Evolutionary conservation across 345 rosid genomes (phyloP), one percentile per base, ranked within the genome.

Genomic region (Chamaenerion angustifolium): DNA sequence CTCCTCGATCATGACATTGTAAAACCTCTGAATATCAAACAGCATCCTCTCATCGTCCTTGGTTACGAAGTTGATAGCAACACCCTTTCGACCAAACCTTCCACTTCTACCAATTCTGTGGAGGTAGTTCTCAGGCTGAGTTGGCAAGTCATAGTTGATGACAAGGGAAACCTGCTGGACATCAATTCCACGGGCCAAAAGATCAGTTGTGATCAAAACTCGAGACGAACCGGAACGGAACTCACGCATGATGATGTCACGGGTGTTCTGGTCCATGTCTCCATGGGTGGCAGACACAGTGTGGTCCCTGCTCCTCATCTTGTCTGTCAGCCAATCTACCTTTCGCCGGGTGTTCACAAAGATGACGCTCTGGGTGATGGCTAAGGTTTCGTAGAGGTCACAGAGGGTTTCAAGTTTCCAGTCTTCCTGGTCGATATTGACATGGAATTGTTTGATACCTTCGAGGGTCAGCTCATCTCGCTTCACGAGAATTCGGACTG

Each of bases 171-270:
- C 96, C 64, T 84, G 94, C 65, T 88, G 94, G 61, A 79, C 96
- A 60, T 88, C 96, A 8, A 88, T 88, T 56, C 90, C 94, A 63
- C 94, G 85, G 0, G 96, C 96, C 49, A 87, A 60, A 16, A 87
- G 80, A 54, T 87, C 94, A 0, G 88, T 88, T 12, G 92, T 88
- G 27, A 84, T 84, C 40, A 84, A 90, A 5, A 88, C 92, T 10
- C 96, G 88, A n/a, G 92, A 88, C 0, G 96, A 88, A 0, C 94
- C 92, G 19, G 92, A 88, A 6, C 96, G 73, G 65, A 88, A 84
- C 49, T 81, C 90, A 0, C 83, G 72, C 94, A 81, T 83, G 60
- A 87, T 87, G 41, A 87, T 77, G 59, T 87, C 96, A 43, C 88
- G 76, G 0, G 87, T 81, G 72, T 79, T 84, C 76, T 87, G 94